Percentiles rank a stretch among this genome's conserved stretches.
Evolutionary conservation across 2,329 filamentous ascomycete genomes (phyloP).

Genomic region (Tolypocladium amazonense): DNA sequence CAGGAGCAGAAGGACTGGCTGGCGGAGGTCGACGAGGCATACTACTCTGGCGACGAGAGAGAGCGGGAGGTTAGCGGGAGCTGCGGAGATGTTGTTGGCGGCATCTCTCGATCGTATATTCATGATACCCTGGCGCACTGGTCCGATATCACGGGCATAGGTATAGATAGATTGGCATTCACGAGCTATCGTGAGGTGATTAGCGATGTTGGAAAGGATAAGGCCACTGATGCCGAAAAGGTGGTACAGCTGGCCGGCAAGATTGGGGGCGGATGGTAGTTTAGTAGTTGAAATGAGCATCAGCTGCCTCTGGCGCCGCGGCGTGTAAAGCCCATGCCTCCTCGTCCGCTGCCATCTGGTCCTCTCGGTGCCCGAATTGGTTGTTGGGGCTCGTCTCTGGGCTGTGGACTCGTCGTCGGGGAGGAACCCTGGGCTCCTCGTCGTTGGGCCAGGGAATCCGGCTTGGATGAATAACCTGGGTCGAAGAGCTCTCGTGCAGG

Average conservation of each 20-base stretch:
- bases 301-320: slow-evolving; percentile 40
- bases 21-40: slow-evolving; percentile 74
- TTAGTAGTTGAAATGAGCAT: slow-evolving; percentile 11
- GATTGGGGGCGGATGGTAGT: slow-evolving; percentile 86
- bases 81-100: slow-evolving; percentile 39
- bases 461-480: slow-evolving; percentile 58
- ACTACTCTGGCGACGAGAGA: slow-evolving; percentile 64
- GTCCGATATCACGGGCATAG: slow-evolving; percentile 60
- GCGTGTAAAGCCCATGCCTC: slow-evolving; percentile 65
- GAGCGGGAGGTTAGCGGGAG: slow-evolving; percentile 16
- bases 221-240: slow-evolving; percentile 59
- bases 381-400: slow-evolving; percentile 52
- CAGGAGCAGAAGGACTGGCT: slow-evolving; percentile 83
- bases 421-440: slow-evolving; percentile 26
- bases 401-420: slow-evolving; percentile 26
- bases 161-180: slow-evolving; percentile 61
- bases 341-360: slow-evolving; percentile 65
- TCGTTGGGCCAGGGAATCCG: slow-evolving; percentile 38
- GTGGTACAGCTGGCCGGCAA: slow-evolving; percentile 84
- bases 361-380: slow-evolving; percentile 66
- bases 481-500: slow-evolving; percentile 61
- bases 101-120: slow-evolving; percentile 56
- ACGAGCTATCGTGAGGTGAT: slow-evolving; percentile 89
- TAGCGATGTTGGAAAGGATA: slow-evolving; percentile 82
- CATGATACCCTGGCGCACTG: slow-evolving; percentile 65